Percentiles rank a stretch among this genome's conserved stretches.
Evolutionary conservation across 1,139 yeast genomes (phyloP).

Genomic region (Lodderomyces elongisporus): DNA sequence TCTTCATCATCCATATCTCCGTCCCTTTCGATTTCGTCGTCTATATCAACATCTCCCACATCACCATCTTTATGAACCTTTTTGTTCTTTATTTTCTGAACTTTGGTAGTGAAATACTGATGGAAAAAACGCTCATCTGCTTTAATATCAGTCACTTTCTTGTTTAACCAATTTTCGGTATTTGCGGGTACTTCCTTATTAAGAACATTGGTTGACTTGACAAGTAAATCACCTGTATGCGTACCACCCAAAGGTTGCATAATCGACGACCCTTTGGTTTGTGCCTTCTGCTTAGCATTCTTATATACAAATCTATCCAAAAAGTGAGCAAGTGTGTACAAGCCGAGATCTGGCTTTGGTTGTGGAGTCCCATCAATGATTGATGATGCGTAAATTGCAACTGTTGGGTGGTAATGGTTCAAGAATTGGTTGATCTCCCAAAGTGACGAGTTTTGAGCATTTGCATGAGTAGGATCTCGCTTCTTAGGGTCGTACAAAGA

Average conservation of each 20-base stretch:
- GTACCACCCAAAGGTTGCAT: slow-evolving; percentile 98
- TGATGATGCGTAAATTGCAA: slow-evolving; percentile 72
- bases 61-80: slow-evolving; percentile 23
- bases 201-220: slow-evolving; percentile 54
- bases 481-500: slow-evolving; percentile 73
- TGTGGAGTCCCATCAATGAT: slow-evolving; percentile 44
- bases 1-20: slow-evolving; percentile 66
- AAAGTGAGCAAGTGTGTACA: slow-evolving; percentile 84
- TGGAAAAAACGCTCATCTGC: slow-evolving; percentile 90
- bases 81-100: slow-evolving; percentile 39
- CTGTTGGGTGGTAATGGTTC: slow-evolving; percentile 89
- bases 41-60: slow-evolving; percentile 20
- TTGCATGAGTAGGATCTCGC: slow-evolving; percentile 85
- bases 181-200: slow-evolving; percentile 61
- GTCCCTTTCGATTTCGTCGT: slow-evolving; percentile 15
- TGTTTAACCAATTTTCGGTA: slow-evolving; percentile 75
- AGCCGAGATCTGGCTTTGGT: slow-evolving; percentile 77
- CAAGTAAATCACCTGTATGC: slow-evolving; percentile 71
- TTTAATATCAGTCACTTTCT: slow-evolving; percentile 58
- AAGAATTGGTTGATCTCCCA: slow-evolving; percentile 82
- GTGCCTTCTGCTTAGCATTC: slow-evolving; percentile 75
- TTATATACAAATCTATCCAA: slow-evolving; percentile 93
- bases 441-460: slow-evolving; percentile 72
- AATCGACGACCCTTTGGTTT: slow-evolving; percentile 77
- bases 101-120: slow-evolving; percentile 73